Evolutionary conservation across 345 rosid species (phyloP), one percentile per base, ranked within the genome.

Genomic region (Ceriops tagal): DNA sequence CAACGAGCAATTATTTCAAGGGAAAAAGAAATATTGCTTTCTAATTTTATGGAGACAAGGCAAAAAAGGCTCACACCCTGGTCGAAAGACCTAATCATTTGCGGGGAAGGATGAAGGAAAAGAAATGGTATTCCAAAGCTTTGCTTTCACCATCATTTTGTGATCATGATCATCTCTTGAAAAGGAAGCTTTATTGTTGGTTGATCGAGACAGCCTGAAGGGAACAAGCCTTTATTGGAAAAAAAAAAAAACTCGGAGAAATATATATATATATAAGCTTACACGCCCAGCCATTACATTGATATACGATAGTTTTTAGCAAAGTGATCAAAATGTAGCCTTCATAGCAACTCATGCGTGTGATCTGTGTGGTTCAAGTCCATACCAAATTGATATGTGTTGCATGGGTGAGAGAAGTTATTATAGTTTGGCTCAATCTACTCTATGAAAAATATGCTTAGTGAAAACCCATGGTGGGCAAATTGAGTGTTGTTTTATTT

Each of bases 141-240:
- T 75, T 56, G 32, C 74, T 72, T 69, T 65, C 70, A 75, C 73
- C 57, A 72, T 79, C 80, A 75, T 75, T 79, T 61, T 62, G 72
- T 61, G 72, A 79, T 79, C 73, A 79, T 43, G 49, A 43, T 75
- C 59, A 58, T 79, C 72, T 28, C 83, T 72, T 79, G 59, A 72
- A 79, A 75, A 79, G 68, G 71, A 79, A 75, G 77, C 77, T 65
- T 72, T 72, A 72, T 72, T 66, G 72, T 72, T 75, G 77, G 69
- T 43, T 58, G 66, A 72, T 64, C n/a, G 24, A 49, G 68, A 62
- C 63, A 9, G 5, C 58, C 21, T 0, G 31, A 73, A 53, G 53
- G 35, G 53, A 27, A 57, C 20, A 5, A 62, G 26, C 66, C 69
- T 68, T 63, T 58, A 18, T 62, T 5, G 49, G 15, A 34, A 30